Evolutionary conservation across 2,329 filamentous ascomycete genomes (phyloP).

Genomic region (Fusarium tanahbumbuense): DNA sequence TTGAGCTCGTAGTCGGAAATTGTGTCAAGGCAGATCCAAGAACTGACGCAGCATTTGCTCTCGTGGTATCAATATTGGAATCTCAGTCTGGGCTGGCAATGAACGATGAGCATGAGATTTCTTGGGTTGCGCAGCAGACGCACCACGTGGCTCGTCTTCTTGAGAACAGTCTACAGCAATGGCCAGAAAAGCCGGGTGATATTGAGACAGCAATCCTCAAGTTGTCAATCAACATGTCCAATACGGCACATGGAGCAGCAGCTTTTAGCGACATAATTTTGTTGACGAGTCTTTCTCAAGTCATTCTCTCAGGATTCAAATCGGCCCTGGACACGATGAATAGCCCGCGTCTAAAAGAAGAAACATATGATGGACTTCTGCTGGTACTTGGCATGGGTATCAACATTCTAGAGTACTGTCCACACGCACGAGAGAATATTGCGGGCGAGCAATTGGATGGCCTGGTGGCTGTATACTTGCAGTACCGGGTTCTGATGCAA

Average conservation of each 20-base stretch:
- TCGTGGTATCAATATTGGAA: constrained; percentile 57
- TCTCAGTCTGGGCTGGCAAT: constrained; percentile 49
- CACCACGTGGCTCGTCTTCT: constrained; percentile 49
- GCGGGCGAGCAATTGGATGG: constrained; percentile 61
- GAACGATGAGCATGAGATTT: constrained; percentile 35
- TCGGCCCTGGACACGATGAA: constrained; percentile 61
- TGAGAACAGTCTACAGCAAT: constrained; percentile 45
- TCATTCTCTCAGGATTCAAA: constrained; percentile 64
- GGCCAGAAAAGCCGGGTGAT: constrained; percentile 46
- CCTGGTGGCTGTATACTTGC: constrained; percentile 74
- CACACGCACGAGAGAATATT: constrained; percentile 64
- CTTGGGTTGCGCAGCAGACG: constrained; percentile 45
- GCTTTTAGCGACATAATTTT: constrained; percentile 73
- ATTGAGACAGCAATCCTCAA: constrained; percentile 54
- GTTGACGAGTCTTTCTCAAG: constrained; percentile 60
- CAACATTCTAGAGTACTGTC: constrained; percentile 85
- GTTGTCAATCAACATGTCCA: constrained; percentile 86
- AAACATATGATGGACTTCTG: constrained; percentile 76
- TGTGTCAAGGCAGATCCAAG: constrained; percentile 33
- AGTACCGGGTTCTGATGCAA: constrained; percentile 71
- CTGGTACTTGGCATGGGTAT: constrained; percentile 85
- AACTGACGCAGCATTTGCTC: constrained; percentile 55
- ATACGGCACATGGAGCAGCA: constrained; percentile 79
- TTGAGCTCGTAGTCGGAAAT: constrained; percentile 42
- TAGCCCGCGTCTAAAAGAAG: constrained; percentile 60